Percentiles rank a stretch among this genome's conserved stretches.
Conservation (phyloP, 2,329 filamentous ascomycete species). For the Didymella pinodella region DNA sequence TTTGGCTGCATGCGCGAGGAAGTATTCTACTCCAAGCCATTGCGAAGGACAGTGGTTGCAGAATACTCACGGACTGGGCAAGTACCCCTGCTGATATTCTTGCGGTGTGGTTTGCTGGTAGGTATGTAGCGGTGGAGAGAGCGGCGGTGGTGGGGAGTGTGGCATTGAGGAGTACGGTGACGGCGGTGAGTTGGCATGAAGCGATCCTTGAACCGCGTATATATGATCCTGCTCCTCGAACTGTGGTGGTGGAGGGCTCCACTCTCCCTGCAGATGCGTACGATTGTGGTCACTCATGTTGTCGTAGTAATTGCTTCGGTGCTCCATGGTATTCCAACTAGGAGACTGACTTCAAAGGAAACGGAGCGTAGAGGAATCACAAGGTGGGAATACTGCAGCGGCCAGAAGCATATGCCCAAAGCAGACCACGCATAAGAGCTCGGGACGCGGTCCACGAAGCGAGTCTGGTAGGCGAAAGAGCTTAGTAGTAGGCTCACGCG, state of each 20-base stretch:
- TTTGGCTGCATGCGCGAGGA: neutral
- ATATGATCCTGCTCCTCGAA: slow-evolving; percentile 34
- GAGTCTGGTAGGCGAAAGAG: slow-evolving; percentile 19
- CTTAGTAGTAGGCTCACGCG: slow-evolving; percentile 22
- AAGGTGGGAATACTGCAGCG: neutral
- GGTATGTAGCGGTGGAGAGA: slow-evolving; percentile 26
- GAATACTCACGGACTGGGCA: slow-evolving; percentile 10
- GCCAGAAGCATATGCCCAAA: slow-evolving; percentile 9
- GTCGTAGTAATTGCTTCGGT: slow-evolving; percentile 8
- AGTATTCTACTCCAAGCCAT: slow-evolving; percentile 1
- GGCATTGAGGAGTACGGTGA: slow-evolving; percentile 15
- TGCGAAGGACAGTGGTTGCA: neutral
- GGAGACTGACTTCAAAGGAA: neutral
- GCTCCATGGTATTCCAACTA: slow-evolving; percentile 5
- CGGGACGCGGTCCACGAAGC: slow-evolving; percentile 12
- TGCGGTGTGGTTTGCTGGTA: slow-evolving; percentile 22
- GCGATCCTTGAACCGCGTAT: slow-evolving; percentile 15
- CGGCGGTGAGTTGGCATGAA: slow-evolving; percentile 16
- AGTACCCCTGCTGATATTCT: slow-evolving; percentile 30
- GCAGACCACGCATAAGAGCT: neutral
- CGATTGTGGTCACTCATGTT: slow-evolving; percentile 3
- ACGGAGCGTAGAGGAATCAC: neutral
- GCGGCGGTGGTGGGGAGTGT: slow-evolving; percentile 26
- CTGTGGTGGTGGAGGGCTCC: slow-evolving; percentile 32
- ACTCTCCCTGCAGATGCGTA: slow-evolving; percentile 27